These are phyloP conservation scores for Kentomonas sorsogonicus DNA, from an alignment of 208 protist species.

Conservation along the genomic window DNA sequence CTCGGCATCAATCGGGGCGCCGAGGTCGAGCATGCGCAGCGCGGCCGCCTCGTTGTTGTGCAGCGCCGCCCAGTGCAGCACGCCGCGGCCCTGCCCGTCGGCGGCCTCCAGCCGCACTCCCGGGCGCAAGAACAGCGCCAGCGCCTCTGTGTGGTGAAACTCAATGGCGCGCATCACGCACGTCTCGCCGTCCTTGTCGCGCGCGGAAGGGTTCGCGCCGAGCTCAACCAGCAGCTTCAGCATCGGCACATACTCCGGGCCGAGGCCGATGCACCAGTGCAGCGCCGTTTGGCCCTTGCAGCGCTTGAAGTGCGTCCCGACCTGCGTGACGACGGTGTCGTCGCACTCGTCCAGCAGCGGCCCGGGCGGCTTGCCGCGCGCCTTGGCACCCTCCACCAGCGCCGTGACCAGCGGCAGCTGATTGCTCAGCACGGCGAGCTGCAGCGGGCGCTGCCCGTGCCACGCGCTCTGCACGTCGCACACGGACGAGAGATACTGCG, in stretches of 20 bases:
- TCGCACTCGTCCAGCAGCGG: slow-evolving; percentile 73
- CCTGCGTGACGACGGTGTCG: slow-evolving; percentile 53
- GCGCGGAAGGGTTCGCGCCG: slow-evolving; percentile 60
- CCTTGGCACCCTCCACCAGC: slow-evolving; percentile 48
- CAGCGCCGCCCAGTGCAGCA: slow-evolving; percentile 71
- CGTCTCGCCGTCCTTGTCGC: slow-evolving; percentile 73
- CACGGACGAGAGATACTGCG: slow-evolving; percentile 56
- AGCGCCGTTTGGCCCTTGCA: slow-evolving; percentile 64
- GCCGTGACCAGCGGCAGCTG: slow-evolving; percentile 56
- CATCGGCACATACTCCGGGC: slow-evolving; percentile 60
- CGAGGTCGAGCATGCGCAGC: slow-evolving; percentile 58
- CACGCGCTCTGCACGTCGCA: slow-evolving; percentile 51
- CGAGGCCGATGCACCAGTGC: slow-evolving; percentile 80
- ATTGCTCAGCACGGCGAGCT: slow-evolving; percentile 75
- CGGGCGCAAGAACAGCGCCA: slow-evolving; percentile 46
- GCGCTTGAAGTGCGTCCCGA: slow-evolving; percentile 47
- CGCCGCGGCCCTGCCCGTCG: slow-evolving; percentile 49
- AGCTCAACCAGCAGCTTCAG: slow-evolving; percentile 55
- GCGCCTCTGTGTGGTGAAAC: slow-evolving; percentile 45
- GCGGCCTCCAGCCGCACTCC: no score
- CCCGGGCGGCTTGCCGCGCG: slow-evolving; percentile 45
- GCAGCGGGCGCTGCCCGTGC: slow-evolving; percentile 79
- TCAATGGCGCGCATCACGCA: slow-evolving; percentile 79
- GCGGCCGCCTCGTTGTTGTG: slow-evolving; percentile 54
- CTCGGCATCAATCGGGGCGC: slow-evolving; percentile 56